Conservation (phyloP, 2,329 filamentous ascomycete species). For the Trichoderma atroviride region DNA sequence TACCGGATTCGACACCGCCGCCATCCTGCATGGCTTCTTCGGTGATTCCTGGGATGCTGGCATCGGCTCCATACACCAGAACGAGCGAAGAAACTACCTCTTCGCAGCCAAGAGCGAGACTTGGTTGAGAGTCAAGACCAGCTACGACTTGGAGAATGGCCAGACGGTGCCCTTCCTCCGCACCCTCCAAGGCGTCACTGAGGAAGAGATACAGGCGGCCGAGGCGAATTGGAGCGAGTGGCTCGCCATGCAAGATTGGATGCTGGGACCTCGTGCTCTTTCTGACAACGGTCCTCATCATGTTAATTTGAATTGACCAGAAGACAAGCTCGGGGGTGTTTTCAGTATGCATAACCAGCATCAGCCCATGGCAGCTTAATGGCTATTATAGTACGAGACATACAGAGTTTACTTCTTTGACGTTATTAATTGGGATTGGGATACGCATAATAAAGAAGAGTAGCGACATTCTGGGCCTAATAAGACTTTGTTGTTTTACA, state of each 20-base stretch:
- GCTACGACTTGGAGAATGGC: slow-evolving; percentile 83
- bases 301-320: slow-evolving; percentile 35
- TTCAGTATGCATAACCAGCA: background rate
- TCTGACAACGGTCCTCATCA: slow-evolving; percentile 34
- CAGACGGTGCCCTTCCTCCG: slow-evolving; percentile 87
- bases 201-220: slow-evolving; percentile 79
- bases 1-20: slow-evolving; percentile 85
- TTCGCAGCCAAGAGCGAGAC: slow-evolving; percentile 92
- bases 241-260: slow-evolving; percentile 98
- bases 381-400: background rate
- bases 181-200: slow-evolving; percentile 74
- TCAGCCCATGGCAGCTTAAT: background rate
- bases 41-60: slow-evolving; percentile 88
- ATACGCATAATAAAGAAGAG: background rate
- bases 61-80: slow-evolving; percentile 80
- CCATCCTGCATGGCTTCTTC: slow-evolving; percentile 92
- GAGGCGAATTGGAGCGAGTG: slow-evolving; percentile 91
- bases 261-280: slow-evolving; percentile 82
- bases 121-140: slow-evolving; percentile 85
- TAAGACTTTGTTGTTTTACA: background rate
- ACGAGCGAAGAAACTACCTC: slow-evolving; percentile 89
- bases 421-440: background rate
- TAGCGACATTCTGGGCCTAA: background rate
- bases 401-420: background rate
- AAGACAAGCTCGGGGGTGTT: background rate